Conservation (phyloP, 176 grass and related monocot genomes). For the Phragmites australis region DNA sequence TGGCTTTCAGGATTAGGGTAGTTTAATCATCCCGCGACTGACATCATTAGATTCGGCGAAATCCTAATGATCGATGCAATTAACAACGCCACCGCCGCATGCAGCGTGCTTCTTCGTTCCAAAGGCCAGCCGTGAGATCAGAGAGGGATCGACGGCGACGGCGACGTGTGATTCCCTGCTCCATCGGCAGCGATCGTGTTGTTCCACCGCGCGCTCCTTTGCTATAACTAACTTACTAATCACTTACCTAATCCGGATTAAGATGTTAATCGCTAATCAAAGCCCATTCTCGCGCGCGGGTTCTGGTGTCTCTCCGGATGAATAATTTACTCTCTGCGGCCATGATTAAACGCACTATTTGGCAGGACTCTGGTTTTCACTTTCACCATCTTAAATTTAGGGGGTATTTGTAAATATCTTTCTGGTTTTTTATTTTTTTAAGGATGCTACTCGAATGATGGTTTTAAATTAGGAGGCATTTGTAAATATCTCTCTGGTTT, state of each 20-base stretch:
- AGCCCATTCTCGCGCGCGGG: too few species aligned
- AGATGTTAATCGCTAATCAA: background rate
- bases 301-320: too few species aligned
- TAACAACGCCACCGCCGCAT: background rate
- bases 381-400: too few species aligned
- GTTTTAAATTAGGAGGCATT: too few species aligned
- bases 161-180: background rate
- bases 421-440: too few species aligned
- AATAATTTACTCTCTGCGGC: too few species aligned
- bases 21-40: background rate
- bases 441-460: too few species aligned
- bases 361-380: too few species aligned
- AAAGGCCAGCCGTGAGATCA: background rate
- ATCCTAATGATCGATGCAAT: background rate
- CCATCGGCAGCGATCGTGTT: background rate
- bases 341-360: too few species aligned
- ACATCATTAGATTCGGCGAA: constrained; percentile 43
- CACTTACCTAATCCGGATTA: constrained; percentile 13
- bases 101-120: background rate
- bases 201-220: background rate
- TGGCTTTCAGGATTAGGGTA: constrained; percentile 16
- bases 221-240: background rate
- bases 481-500: too few species aligned
- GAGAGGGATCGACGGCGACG: background rate
- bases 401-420: too few species aligned